Conservation (phyloP, 352 stramenopile species). For the Phytophthora sojae region DNA sequence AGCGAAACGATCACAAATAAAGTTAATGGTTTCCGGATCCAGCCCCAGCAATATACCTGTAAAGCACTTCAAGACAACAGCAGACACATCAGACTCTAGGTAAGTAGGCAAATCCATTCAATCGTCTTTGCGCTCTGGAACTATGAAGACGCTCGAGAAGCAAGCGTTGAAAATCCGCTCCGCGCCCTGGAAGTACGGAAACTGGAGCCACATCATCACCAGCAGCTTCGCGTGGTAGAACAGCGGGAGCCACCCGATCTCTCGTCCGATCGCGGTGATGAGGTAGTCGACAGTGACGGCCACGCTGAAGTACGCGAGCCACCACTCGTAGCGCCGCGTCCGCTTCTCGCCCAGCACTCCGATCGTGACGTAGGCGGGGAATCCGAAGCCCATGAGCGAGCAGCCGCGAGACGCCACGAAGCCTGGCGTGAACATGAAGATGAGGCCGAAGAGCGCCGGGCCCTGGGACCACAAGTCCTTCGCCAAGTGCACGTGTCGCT, state of each 20-base stretch:
- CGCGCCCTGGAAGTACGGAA: conserved; percentile 90
- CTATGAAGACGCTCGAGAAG: conserved; percentile 82
- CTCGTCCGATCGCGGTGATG: conserved; percentile 57
- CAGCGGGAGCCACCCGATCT: conserved; percentile 82
- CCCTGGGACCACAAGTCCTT: conserved; percentile 85
- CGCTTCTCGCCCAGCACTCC: conserved; percentile 78
- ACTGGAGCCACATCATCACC: conserved; percentile 90
- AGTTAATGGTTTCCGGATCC: not conserved
- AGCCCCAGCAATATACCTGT: not conserved
- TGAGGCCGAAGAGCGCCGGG: conserved; percentile 73
- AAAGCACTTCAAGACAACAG: not conserved
- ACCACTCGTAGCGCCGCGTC: conserved; percentile 87
- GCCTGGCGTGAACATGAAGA: conserved; percentile 88
- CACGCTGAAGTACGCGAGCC: conserved; percentile 86
- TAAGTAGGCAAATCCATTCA: conserved; percentile 34
- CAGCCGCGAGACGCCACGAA: conserved; percentile 85
- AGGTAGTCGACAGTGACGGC: conserved; percentile 78
- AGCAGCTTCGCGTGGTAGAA: conserved; percentile 90
- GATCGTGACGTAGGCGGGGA: conserved; percentile 85
- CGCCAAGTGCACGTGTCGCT: conserved; percentile 70
- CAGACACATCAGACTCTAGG: not conserved
- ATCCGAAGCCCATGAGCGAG: conserved; percentile 78
- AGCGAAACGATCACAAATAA: conserved; percentile 1
- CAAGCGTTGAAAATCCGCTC: conserved; percentile 81
- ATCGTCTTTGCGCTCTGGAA: conserved; percentile 49